Base-by-base conservation (phyloP, 2,329 filamentous ascomycete species). In the Scedosporium aurantiacum region DNA sequence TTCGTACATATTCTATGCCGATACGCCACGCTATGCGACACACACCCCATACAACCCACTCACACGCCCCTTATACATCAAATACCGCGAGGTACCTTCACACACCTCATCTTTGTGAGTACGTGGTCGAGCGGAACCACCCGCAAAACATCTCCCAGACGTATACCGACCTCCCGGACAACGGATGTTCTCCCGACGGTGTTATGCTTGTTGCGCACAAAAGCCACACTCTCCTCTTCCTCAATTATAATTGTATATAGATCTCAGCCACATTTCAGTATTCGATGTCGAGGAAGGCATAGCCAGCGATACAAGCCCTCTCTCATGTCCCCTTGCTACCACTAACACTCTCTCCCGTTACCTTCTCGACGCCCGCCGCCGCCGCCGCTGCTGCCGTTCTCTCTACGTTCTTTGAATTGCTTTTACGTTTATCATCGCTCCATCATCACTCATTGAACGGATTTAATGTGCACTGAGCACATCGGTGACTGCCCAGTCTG, bases 381-480 rank as follows among this genome's bases (percentile, higher is more conserved):
- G 27, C 47, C 14, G 41, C 40, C 57, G 18, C 14, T 25, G 16
- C 40, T 14, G 21, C 28, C 28, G 27, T 37, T 60, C 50, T 41
- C 7, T 25, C 27, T 40, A 16, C 40, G 23, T 40, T 27, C 16
- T 21, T 54, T 52, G 21, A 8, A 21, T 50, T 16, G 18, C 12
- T 6, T 60, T 40, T 60, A 21, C 18, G 43, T 37, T 40, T 55
- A 21, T 23, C 27, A 8, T 40, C 23, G n/a, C 12, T 21, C n/a
- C 45, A 27, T 58, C 40, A 16, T 14, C 60, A 47, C 12, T n/a
- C 18, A 56, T 57, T 18, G 18, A 58, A 45, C 54, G 43, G 8
- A 45, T 75, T 83, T 82, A 78, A 84, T 84, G 82, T 84, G 82
- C 77, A 78, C 73, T 71, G 80, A 82, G 79, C 73, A 83, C 73